These are phyloP conservation scores for Geoglossum glabrum DNA, from an alignment of 495 filamentous ascomycete genomes.

Conservation along the genomic window DNA sequence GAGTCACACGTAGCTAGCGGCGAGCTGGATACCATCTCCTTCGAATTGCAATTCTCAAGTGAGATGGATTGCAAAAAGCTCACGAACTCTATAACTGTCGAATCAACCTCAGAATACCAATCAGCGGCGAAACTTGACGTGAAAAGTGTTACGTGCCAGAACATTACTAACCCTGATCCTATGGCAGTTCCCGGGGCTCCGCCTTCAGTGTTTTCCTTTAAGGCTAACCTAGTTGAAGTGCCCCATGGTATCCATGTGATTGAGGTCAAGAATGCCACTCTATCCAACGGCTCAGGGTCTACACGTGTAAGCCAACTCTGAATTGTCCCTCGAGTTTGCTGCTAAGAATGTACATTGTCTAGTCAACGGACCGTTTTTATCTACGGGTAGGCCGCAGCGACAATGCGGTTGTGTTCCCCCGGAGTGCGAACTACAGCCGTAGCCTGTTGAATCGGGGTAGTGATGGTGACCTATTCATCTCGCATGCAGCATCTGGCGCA, in stretches of 20 bases:
- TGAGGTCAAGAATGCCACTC: slow-evolving; percentile 35
- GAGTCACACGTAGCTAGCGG: slow-evolving; percentile 26
- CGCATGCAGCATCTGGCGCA: slow-evolving; percentile 19
- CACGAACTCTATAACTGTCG: slow-evolving; percentile 27
- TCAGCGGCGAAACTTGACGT: slow-evolving; percentile 21
- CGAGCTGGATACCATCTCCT: slow-evolving; percentile 25
- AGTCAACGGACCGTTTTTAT: slow-evolving; percentile 31
- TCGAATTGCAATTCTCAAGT: slow-evolving; percentile 38
- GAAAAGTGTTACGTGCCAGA: slow-evolving; percentile 24
- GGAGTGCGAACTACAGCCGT: slow-evolving; percentile 15
- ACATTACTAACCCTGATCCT: slow-evolving; percentile 9
- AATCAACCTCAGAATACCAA: slow-evolving; percentile 30
- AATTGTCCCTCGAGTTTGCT: not conserved
- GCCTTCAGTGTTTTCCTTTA: slow-evolving; percentile 33
- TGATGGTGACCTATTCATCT: slow-evolving; percentile 3
- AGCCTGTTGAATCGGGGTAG: slow-evolving; percentile 8
- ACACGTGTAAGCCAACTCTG: slow-evolving; percentile 18
- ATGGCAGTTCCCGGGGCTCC: slow-evolving; percentile 27
- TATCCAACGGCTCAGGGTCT: slow-evolving; percentile 12
- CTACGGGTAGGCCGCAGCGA: slow-evolving; percentile 33
- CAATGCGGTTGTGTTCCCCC: slow-evolving; percentile 28
- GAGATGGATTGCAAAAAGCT: slow-evolving; percentile 42
- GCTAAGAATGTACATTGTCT: not conserved
- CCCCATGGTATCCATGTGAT: slow-evolving; percentile 44
- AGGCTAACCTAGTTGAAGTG: slow-evolving; percentile 33